Evolutionary conservation across 352 stramenopile genomes (phyloP).

Genomic region (Phytophthora pluvialis): DNA sequence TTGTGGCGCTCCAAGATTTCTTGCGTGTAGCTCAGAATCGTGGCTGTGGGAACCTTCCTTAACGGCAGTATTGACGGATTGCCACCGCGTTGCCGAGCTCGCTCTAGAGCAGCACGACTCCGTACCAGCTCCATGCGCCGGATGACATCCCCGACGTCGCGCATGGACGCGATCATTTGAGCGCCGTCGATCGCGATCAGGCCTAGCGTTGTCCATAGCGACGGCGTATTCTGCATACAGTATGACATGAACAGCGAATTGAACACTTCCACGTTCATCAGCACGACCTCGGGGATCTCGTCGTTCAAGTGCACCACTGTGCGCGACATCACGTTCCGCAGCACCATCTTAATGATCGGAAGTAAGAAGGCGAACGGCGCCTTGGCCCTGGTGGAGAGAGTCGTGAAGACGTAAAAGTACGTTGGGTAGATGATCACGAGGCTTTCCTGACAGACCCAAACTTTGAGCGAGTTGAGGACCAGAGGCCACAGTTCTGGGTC

Average conservation of each 20-base stretch:
- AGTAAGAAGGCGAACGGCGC: background rate
- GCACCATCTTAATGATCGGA: slow-evolving; percentile 27
- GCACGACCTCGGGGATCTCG: slow-evolving; percentile 31
- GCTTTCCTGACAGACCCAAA: slow-evolving; percentile 18
- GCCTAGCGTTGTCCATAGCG: slow-evolving; percentile 28
- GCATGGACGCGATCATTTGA: slow-evolving; percentile 8
- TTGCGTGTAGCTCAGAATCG: slow-evolving; percentile 1
- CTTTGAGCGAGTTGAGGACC: slow-evolving; percentile 16
- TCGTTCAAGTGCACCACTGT: slow-evolving; percentile 23
- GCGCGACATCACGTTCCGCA: slow-evolving; percentile 26
- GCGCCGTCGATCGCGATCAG: slow-evolving; percentile 29
- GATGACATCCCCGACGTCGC: slow-evolving; percentile 12
- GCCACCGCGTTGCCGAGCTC: background rate
- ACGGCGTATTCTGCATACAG: slow-evolving; percentile 47
- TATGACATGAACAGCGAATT: slow-evolving; percentile 46
- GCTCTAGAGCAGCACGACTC: background rate
- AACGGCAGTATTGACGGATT: background rate
- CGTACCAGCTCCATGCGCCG: slow-evolving; percentile 2
- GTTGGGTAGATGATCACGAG: slow-evolving; percentile 37
- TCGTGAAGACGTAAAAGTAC: slow-evolving; percentile 36
- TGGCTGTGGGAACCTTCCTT: background rate
- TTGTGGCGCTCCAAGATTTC: slow-evolving; percentile 9
- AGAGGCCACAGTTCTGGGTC: slow-evolving; percentile 14
- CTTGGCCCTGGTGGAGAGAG: slow-evolving; percentile 4
- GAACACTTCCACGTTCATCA: slow-evolving; percentile 51